Base-by-base conservation (phyloP, 2,329 filamentous ascomycete species). In the Knufia fluminis region DNA sequence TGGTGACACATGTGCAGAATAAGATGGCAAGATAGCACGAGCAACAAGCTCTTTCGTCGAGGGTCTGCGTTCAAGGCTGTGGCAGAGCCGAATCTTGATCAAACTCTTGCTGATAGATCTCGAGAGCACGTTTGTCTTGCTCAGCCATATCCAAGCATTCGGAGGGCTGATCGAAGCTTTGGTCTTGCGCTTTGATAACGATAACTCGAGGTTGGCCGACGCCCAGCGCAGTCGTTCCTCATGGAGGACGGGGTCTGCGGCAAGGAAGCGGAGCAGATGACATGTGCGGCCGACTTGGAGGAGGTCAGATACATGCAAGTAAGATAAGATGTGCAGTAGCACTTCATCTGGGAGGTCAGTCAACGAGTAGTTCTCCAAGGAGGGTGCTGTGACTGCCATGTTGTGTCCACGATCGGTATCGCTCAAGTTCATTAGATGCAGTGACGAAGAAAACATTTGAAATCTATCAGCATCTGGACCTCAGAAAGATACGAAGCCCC, bases 181-280 rank as follows among this genome's bases (percentile, higher is more conserved):
- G 6, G 80, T 75, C 23, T 70, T 73, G 3, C 79, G 74, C 4
- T 75, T 76, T 6, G 69, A 68, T 9, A 86, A 71, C 26, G 79
- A 68, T 14, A 74, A 73, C 3, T 74, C 71, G 2, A 87, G 74
- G 3, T 71, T 64, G 28, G 68, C 58, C 31, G 79, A 77, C 31
- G 72, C 76, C 54, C 69, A 73, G 44, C 75, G 79, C 17, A 85
- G 75, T 41, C 83, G 81, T 55, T 75, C 70, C 47, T 69, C 69
- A 61, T 85, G 83, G 14, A 86, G 68, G 48, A 85, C 71, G n/a
- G 82, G 83, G 36, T 81, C 73, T 38, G 79, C 70, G 20, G 79
- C 80, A 43, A 86, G 72, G 38, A 66, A 63, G 55, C 82, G 79
- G 46, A 87, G 72, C 52, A 74, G 75, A 61, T 77, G 82, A 52